A percentile compares a stretch with the other conserved stretches of the same genome.
These are phyloP conservation scores for Purpureocillium takamizusanense DNA, from an alignment of 2,329 filamentous ascomycete genomes.

Conservation along the genomic window DNA sequence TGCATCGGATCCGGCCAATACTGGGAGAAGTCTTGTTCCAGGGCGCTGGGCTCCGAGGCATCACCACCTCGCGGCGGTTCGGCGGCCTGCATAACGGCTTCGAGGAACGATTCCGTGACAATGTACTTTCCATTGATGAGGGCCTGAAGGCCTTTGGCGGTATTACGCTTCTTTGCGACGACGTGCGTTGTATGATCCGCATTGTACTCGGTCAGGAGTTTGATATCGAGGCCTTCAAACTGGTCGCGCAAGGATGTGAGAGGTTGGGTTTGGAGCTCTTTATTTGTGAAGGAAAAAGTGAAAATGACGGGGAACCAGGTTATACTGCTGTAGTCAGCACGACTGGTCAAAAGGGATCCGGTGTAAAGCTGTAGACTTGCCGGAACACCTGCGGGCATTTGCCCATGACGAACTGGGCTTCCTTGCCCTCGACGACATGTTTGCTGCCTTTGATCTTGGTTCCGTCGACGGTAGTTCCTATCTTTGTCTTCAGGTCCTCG, in stretches of 20 bases:
- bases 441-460: conserved; percentile 56
- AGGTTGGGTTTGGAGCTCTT: conserved; percentile 59
- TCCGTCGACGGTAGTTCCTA: conserved; percentile 72
- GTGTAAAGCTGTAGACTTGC: conserved; percentile 24
- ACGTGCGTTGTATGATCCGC: conserved; percentile 72
- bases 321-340: conserved; percentile 40
- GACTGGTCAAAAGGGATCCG: not conserved
- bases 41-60: conserved; percentile 37
- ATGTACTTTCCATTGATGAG: conserved; percentile 74
- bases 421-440: conserved; percentile 37
- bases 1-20: conserved; percentile 69
- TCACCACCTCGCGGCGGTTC: conserved; percentile 36
- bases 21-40: conserved; percentile 73
- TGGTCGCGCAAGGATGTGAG: conserved; percentile 51
- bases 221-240: conserved; percentile 83
- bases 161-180: conserved; percentile 82
- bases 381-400: conserved; percentile 55
- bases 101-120: conserved; percentile 64
- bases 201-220: conserved; percentile 67
- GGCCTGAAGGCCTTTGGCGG: conserved; percentile 76
- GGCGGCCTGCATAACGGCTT: conserved; percentile 58
- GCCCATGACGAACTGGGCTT: conserved; percentile 62
- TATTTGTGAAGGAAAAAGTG: conserved; percentile 61
- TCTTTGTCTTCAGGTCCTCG: conserved; percentile 74
- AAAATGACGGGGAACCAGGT: conserved; percentile 75